Evolutionary conservation across 768 basidiomycete genomes (phyloP).

Genomic region (Lepiota brunneoincarnata): DNA sequence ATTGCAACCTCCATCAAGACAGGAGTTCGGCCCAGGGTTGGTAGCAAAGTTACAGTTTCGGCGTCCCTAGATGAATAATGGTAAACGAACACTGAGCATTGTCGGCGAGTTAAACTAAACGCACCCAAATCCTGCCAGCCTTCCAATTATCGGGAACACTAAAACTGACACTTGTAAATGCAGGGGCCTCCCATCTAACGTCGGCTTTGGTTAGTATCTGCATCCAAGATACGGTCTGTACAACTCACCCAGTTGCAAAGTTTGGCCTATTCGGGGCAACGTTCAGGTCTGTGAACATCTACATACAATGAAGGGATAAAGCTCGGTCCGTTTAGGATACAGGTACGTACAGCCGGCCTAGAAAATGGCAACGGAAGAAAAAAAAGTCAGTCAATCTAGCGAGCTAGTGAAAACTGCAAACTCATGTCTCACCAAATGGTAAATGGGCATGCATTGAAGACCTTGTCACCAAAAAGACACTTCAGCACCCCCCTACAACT

Average conservation of each 20-base stretch:
- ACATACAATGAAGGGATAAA: neutral
- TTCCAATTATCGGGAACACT: conserved; percentile 63
- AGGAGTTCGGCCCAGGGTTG: conserved; percentile 56
- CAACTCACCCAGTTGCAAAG: conserved; percentile 42
- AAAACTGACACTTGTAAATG: conserved; percentile 41
- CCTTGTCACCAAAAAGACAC: conserved; percentile 21
- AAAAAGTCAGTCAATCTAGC: neutral
- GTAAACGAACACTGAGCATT: neutral
- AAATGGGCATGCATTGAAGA: conserved; percentile 62
- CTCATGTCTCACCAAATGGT: conserved; percentile 54
- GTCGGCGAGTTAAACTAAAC: neutral
- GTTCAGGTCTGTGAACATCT: conserved; percentile 62
- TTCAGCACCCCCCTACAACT: neutral
- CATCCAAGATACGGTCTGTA: neutral
- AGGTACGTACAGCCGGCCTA: conserved; percentile 35
- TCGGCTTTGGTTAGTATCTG: neutral
- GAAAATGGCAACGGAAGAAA: neutral
- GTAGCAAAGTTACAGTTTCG: conserved; percentile 60
- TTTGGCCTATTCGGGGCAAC: conserved; percentile 45
- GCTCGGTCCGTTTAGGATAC: neutral
- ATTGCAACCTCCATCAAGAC: conserved; percentile 64
- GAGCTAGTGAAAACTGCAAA: neutral
- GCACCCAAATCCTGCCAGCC: conserved; percentile 55
- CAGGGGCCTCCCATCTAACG: conserved; percentile 38
- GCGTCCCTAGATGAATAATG: conserved; percentile 42